Conservation (phyloP, 345 rosid genomes). For the Melaleuca quinquenervia region DNA sequence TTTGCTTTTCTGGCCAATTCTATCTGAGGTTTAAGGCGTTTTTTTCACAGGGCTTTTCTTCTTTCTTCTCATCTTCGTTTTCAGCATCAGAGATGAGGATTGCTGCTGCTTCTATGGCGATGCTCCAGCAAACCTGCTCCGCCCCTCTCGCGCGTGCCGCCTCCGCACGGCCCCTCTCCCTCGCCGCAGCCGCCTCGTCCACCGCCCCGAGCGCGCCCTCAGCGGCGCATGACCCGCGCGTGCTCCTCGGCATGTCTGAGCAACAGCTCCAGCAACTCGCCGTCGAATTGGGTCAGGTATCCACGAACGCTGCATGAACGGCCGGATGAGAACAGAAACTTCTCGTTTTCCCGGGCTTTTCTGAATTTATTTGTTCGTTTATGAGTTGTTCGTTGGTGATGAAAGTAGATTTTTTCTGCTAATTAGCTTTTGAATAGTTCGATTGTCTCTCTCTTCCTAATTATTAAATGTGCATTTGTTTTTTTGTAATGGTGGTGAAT, state of each 20-base stretch:
- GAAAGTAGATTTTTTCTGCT: not conserved
- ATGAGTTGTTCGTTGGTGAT: not conserved
- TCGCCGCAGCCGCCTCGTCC: conserved; percentile 17
- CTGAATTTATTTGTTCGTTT: not conserved
- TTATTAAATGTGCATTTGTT: not conserved
- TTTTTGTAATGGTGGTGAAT: not conserved
- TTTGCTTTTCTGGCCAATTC: not conserved
- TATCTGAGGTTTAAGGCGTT: not conserved
- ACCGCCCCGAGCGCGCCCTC: conserved; percentile 24
- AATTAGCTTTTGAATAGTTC: not conserved
- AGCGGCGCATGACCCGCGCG: conserved; percentile 42
- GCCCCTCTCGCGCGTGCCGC: conserved; percentile 43
- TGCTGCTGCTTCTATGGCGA: conserved; percentile 37
- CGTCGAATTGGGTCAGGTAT: conserved; percentile 71
- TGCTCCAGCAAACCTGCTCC: conserved; percentile 51
- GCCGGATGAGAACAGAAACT: not conserved
- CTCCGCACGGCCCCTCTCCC: conserved; percentile 20
- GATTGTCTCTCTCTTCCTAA: not conserved
- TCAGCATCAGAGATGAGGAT: conserved; percentile 9
- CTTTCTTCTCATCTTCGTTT: not conserved
- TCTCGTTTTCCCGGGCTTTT: not conserved
- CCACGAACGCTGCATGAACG: not conserved
- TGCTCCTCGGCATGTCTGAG: conserved; percentile 90
- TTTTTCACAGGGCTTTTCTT: not conserved
- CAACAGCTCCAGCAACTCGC: conserved; percentile 82